Base-by-base conservation (phyloP, 2,329 filamentous ascomycete species). In the Aspergillus felis region DNA sequence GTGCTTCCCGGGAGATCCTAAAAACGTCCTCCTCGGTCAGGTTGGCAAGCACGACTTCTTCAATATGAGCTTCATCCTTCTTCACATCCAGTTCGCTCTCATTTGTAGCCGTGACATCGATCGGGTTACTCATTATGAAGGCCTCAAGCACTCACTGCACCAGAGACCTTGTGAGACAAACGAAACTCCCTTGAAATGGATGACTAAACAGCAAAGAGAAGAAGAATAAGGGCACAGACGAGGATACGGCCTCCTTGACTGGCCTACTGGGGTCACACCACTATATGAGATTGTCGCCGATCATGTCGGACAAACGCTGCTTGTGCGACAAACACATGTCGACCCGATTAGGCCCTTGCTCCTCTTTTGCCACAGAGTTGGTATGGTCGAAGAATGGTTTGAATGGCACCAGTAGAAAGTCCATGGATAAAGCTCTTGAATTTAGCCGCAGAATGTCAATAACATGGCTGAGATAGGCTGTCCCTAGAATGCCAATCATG, bases 11-110 rank as follows among this genome's bases (percentile, higher is more conserved):
- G 1, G 78, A 80, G 14, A 79, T 67, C 8, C 65, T 69, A 58
- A 74, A 74, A 17, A 81, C 57, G 58, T 80, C 76, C 10, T 80
- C 79, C 29, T 81, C 79, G 0, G 78, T 78, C 28, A 81, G 71
- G 17, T 76, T 73, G 20, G 76, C 76, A 29, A 79, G 73, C 25
- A 73, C 74, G 3, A 79, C 70, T 60, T 81, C 79, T 54, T 81
- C 78, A 4, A 78, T 67, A 56, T 76, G 69, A 3, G 32, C 32
- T 12, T 66, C 60, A 12, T 50, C 55, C 22, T 47, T 55, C 48
- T 61, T 56, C 17, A 9, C 28, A 24, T 55, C 52, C 28, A 60
- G 51, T 2, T 51, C 52, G 14, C 14, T 38, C 32, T 38, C 32
- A 17, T 38, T 17, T 38, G 32, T 38, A 14, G 32, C 32, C 32